Evolutionary conservation across 169 alveolate genomes (phyloP), one percentile per base, ranked within the genome.

Genomic region (Besnoitia besnoiti): DNA sequence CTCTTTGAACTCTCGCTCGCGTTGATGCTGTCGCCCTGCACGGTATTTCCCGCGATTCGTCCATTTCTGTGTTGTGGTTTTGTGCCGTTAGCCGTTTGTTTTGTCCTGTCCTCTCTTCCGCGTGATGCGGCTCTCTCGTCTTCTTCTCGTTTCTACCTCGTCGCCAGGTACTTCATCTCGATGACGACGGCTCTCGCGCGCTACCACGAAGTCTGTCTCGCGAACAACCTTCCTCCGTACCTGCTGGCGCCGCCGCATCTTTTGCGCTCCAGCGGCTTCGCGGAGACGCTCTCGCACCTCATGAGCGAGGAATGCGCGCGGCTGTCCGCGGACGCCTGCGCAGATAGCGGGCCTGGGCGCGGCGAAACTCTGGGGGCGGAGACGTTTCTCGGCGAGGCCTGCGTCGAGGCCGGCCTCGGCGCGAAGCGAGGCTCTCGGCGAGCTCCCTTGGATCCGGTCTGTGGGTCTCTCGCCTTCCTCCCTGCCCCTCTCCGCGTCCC

Each of bases 221-320:
- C 33, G n/a, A 0, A 40, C 87, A 21, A 39, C 47, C 40, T 77
- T 4, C 87, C 87, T 39, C 59, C 40, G 37, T 44, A 42, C 40
- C 55, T 77, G 4, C 40, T 77, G 37, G 37, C 87, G 49, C 55
- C 87, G 8, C 87, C 87, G 3, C 87, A 21, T 40, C 87, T 77
- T 3, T 55, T 77, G 33, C 59, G 7, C 87, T 39, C 30, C 59
- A 7, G 55, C 59, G 44, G 19, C 7, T 40, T 2, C 37, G 61
- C 61, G 5, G 61, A 37, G 50, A 51, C 42, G 40, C 87, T 42
- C n/a, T 4, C 59, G 35, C 49, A 24, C 33, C 87, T 40, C 82
- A 19, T 73, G 10, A 73, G 44, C 44, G 39, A n/a, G 27, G 82
- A 73, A n/a, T 39, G 16, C 27, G 14, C 39, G 24, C 12, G 21